A percentile compares a stretch with the other conserved stretches of the same genome.
These are phyloP conservation scores for Sporothrix schenckii DNA, from an alignment of 2,329 filamentous ascomycete species.

Conservation along the genomic window DNA sequence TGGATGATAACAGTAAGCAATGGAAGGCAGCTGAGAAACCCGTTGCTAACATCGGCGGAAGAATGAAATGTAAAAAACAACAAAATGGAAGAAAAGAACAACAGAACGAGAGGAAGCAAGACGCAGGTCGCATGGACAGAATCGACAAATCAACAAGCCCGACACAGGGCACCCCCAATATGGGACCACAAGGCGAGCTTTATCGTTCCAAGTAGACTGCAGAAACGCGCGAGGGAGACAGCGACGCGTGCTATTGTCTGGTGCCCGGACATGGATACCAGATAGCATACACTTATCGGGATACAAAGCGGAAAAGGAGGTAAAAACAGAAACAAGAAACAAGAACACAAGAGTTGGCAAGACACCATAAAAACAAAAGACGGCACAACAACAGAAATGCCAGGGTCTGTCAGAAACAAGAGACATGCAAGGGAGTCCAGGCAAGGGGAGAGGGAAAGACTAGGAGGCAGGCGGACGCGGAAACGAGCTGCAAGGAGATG, in stretches of 20 bases:
- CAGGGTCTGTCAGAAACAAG: background rate
- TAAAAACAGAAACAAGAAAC: background rate
- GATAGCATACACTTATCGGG: background rate
- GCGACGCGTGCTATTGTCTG: background rate
- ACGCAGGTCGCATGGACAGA: background rate
- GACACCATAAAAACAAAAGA: background rate
- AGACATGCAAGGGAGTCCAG: slow-evolving; percentile 19
- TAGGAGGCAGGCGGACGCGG: background rate
- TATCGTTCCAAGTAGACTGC: slow-evolving; percentile 12
- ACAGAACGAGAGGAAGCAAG: background rate
- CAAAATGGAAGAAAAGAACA: slow-evolving; percentile 5
- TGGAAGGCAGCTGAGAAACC: background rate
- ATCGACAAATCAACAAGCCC: background rate
- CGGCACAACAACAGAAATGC: background rate
- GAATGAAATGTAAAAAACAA: background rate
- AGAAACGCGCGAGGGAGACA: slow-evolving; percentile 18
- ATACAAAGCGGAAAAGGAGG: background rate
- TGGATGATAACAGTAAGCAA: background rate
- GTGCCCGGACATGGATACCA: background rate
- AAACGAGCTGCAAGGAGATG: slow-evolving; percentile 3
- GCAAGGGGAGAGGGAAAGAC: slow-evolving; percentile 13
- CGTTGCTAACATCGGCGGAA: background rate
- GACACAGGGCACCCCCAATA: background rate
- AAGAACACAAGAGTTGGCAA: slow-evolving; percentile 8
- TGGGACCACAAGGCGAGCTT: slow-evolving; percentile 17